Conservation (phyloP, 495 filamentous ascomycete species). For the Hypoxylon lenormandii region DNA sequence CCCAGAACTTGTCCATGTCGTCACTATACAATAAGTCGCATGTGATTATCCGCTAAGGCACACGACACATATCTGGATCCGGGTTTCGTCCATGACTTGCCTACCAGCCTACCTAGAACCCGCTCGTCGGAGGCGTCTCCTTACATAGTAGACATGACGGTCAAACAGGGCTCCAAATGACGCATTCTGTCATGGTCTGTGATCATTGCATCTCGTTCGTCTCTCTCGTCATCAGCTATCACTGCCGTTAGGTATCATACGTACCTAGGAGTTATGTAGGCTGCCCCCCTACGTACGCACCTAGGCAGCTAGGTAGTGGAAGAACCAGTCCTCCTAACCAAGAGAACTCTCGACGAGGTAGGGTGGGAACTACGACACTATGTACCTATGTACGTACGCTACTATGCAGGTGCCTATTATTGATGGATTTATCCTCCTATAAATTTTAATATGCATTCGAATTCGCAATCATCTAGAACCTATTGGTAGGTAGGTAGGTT, state of each 20-base stretch:
- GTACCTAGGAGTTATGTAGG: not conserved
- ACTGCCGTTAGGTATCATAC: not conserved
- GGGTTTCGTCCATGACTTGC: not conserved
- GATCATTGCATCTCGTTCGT: constrained; percentile 18
- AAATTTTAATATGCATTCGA: no score
- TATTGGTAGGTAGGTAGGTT: no score
- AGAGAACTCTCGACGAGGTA: no score
- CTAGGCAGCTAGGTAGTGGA: not conserved
- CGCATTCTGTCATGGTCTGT: constrained; percentile 26
- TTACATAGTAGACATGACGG: no score
- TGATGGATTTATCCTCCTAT: no score
- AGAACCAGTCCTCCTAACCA: no score
- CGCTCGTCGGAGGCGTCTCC: not conserved
- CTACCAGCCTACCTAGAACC: not conserved
- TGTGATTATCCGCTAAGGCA: constrained; percentile 46
- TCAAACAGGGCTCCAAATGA: constrained; percentile 23
- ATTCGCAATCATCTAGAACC: no score
- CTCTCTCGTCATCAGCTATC: constrained; percentile 24
- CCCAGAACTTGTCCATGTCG: constrained; percentile 28
- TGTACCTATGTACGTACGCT: no score
- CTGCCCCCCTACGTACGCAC: not conserved
- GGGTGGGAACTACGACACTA: no score
- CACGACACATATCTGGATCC: constrained; percentile 33
- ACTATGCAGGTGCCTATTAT: no score
- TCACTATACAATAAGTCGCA: constrained; percentile 35